phyloP scores from a whole-genome alignment of 2,329 filamentous ascomycete species.

The Nannizziopsis arthrosporioides region DNA sequence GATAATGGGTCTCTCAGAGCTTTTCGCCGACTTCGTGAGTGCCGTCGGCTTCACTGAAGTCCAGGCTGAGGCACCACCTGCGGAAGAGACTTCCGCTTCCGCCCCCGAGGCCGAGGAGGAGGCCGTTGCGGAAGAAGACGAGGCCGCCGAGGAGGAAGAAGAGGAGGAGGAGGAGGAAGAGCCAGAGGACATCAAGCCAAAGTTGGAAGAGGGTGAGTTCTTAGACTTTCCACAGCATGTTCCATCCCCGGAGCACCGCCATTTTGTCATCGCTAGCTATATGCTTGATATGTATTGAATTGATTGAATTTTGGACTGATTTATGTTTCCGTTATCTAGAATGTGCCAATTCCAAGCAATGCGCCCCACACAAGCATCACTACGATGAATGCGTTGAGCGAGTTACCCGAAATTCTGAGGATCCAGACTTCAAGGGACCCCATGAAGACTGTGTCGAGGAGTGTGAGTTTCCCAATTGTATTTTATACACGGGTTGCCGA shows the following conservation, averaged over 20 bases:
- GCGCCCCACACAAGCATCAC: slow-evolving; percentile 87
- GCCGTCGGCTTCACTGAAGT: slow-evolving; percentile 52
- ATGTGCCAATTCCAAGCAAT: slow-evolving; percentile 76
- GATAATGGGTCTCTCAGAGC: slow-evolving; percentile 53
- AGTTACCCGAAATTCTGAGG: slow-evolving; percentile 58
- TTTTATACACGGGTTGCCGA: too few relatives aligned
- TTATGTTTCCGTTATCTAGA: slow-evolving; percentile 42
- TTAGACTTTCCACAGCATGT: background rate
- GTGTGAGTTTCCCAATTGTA: slow-evolving; percentile 54
- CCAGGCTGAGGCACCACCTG: slow-evolving; percentile 48
- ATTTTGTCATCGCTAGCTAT: too few relatives aligned
- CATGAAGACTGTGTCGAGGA: slow-evolving; percentile 98
- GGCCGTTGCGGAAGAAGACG: slow-evolving; percentile 41
- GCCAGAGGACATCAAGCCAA: slow-evolving; percentile 72
- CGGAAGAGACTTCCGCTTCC: slow-evolving; percentile 30
- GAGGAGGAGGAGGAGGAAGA: slow-evolving; percentile 78
- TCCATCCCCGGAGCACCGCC: too few relatives aligned
- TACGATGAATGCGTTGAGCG: slow-evolving; percentile 97
- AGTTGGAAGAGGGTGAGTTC: slow-evolving; percentile 79
- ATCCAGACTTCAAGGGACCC: slow-evolving; percentile 57
- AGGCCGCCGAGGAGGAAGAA: slow-evolving; percentile 55
- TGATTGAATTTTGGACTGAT: background rate
- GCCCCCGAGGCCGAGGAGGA: slow-evolving; percentile 40
- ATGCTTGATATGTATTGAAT: too few relatives aligned
- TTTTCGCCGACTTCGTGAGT: slow-evolving; percentile 53